Evolutionary conservation across 176 grass and related monocot genomes (phyloP), one percentile per base, ranked within the genome.

Genomic region (Avena sativa): DNA sequence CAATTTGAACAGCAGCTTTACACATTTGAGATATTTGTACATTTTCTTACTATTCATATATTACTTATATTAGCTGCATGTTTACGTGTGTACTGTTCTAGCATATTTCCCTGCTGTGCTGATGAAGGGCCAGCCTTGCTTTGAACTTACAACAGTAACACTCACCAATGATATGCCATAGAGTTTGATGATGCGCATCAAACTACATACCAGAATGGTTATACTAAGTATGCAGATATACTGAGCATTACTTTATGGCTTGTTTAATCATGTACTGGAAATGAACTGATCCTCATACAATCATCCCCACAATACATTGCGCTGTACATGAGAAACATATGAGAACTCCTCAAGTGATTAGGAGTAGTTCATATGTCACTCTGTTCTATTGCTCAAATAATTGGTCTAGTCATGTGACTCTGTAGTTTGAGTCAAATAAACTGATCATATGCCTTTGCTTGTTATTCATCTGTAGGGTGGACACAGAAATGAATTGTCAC

Each of bases 401-500:
- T 36, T 43, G 23, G 73, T 76, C 73, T 23, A 14, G 73, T 76
- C 73, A 23, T 81, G 17, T 43, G 53, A 76, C 49, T 75, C 71
- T 9, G 74, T 60, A 81, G 65, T 84, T n/a, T 86, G 20, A 36
- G n/a, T 12, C 10, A 65, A 14, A 20, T 86, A 57, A 17, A 20
- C 16, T 86, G 32, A 57, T 44, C 9, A 80, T 86, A 44, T 79
- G 48, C 82, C 61, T 88, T 36, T 46, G 71, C 25, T 51, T 85
- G 16, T 78, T 85, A 55, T 79, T 88, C 73, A 53, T 76, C 86
- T 69, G 38, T 84, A 98, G 95, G 86, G 91, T 98, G 74, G 93
- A 95, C 86, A 82, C 62, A 48, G 91, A 98, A 88, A 94, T 93
- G 84, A 86, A 93, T 88, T 86, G 94, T 92, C 95, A 98, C 84